phyloP scores from a whole-genome alignment of 768 basidiomycete genomes.

The Obba rivulosa region DNA sequence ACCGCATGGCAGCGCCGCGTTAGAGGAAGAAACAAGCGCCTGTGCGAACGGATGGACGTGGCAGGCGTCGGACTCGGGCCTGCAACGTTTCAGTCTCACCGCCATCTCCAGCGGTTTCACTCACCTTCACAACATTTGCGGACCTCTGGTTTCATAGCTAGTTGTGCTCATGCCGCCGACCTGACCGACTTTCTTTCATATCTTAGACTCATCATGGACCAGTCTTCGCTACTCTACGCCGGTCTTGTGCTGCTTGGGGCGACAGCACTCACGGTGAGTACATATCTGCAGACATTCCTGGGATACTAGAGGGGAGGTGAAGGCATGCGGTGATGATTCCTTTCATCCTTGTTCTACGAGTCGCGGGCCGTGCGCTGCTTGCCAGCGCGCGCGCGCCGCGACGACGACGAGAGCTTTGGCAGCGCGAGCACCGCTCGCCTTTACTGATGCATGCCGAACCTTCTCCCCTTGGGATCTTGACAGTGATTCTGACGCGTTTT shows the following conservation, averaged over 20 bases:
- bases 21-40: too few relatives aligned
- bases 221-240: slow-evolving; percentile 12
- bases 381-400: slow-evolving; percentile 42
- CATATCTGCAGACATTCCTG: not conserved
- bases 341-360: slow-evolving; percentile 97
- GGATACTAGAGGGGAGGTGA: not conserved
- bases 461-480: slow-evolving; percentile 3
- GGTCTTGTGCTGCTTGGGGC: slow-evolving; percentile 14
- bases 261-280: slow-evolving; percentile 19
- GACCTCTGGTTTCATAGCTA: not conserved
- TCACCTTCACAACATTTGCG: too few relatives aligned
- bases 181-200: too few relatives aligned
- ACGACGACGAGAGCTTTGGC: slow-evolving; percentile 61
- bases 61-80: too few relatives aligned
- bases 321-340: slow-evolving; percentile 47
- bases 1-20: too few relatives aligned
- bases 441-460: slow-evolving; percentile 29
- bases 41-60: too few relatives aligned
- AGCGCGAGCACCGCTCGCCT: slow-evolving; percentile 34
- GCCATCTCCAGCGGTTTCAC: too few relatives aligned
- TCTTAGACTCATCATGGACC: slow-evolving; percentile 12
- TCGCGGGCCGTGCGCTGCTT: slow-evolving; percentile 43
- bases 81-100: too few relatives aligned
- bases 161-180: not conserved
- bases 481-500: slow-evolving; percentile 9